phyloP scores from a whole-genome alignment of 2,329 filamentous ascomycete genomes.

The Pyricularia sp. region DNA sequence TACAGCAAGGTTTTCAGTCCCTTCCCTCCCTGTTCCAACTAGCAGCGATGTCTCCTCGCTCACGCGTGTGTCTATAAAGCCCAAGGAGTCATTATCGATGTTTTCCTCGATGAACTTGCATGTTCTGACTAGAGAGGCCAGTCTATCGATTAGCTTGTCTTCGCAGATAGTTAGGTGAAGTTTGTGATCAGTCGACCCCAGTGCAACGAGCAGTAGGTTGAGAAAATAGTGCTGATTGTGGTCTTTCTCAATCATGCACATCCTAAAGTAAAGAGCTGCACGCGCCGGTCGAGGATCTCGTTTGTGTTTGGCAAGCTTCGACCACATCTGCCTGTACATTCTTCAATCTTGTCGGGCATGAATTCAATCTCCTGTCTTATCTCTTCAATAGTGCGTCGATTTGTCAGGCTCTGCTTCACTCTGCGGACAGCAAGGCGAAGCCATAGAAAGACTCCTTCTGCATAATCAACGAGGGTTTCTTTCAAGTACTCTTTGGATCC shows the following conservation, averaged over 20 bases:
- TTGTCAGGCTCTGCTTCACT: neutral
- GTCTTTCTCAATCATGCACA: neutral
- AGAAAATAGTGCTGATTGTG: neutral
- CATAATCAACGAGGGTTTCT: neutral
- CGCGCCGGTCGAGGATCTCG: neutral
- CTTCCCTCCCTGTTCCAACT: too few relatives aligned
- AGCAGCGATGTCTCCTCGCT: neutral
- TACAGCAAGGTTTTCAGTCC: too few relatives aligned
- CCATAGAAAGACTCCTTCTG: neutral
- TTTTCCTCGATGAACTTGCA: neutral
- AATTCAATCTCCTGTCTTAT: neutral
- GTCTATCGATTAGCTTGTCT: neutral
- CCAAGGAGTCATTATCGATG: neutral
- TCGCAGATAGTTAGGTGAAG: neutral
- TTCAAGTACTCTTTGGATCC: too few relatives aligned
- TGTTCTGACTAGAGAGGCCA: neutral
- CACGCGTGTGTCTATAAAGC: neutral
- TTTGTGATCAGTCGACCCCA: neutral
- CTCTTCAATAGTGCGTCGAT: neutral
- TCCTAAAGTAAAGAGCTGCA: neutral
- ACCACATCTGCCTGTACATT: neutral
- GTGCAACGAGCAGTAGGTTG: neutral
- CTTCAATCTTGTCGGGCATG: neutral
- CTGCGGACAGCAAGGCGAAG: neutral
- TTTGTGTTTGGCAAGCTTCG: neutral